Percentiles rank a stretch among this genome's conserved stretches.
phyloP scores from a whole-genome alignment of 768 basidiomycete species.

The Leccinum obscurum region DNA sequence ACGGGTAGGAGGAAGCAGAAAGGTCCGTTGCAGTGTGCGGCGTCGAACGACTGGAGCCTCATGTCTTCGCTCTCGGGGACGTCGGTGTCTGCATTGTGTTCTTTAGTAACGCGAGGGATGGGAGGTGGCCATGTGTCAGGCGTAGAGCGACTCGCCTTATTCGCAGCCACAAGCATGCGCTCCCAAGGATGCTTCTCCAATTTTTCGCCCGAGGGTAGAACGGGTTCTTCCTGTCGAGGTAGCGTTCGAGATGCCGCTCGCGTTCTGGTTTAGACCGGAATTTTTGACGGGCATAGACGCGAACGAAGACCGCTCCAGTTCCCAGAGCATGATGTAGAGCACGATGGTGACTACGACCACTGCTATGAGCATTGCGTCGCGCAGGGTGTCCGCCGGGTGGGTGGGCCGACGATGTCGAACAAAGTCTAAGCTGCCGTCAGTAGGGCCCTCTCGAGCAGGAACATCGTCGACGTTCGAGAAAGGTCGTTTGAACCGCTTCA shows the following conservation, averaged over 20 bases:
- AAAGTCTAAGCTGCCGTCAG: background rate
- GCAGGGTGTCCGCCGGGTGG: constrained; percentile 9
- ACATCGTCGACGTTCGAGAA: background rate
- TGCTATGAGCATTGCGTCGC: constrained; percentile 15
- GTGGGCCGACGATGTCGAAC: constrained; percentile 6
- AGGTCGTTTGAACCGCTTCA: no score
- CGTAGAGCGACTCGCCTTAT: background rate
- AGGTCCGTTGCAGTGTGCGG: constrained; percentile 23
- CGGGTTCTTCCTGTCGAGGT: background rate
- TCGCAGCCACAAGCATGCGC: background rate
- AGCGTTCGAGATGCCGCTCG: background rate
- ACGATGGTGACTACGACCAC: constrained; percentile 22
- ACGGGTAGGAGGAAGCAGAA: constrained; percentile 42
- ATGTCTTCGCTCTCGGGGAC: background rate
- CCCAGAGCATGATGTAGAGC: constrained; percentile 25
- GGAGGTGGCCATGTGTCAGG: constrained; percentile 33
- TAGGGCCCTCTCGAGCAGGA: background rate
- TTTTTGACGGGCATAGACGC: background rate
- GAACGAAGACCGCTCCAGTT: constrained; percentile 19
- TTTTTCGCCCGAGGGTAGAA: background rate
- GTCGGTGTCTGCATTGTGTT: constrained; percentile 4
- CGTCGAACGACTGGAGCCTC: constrained; percentile 18
- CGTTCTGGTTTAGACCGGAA: background rate
- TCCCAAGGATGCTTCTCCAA: background rate
- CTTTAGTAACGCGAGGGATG: constrained; percentile 35